These are phyloP conservation scores for Zopfia rhizophila DNA, from an alignment of 2,329 filamentous ascomycete species.

Conservation along the genomic window DNA sequence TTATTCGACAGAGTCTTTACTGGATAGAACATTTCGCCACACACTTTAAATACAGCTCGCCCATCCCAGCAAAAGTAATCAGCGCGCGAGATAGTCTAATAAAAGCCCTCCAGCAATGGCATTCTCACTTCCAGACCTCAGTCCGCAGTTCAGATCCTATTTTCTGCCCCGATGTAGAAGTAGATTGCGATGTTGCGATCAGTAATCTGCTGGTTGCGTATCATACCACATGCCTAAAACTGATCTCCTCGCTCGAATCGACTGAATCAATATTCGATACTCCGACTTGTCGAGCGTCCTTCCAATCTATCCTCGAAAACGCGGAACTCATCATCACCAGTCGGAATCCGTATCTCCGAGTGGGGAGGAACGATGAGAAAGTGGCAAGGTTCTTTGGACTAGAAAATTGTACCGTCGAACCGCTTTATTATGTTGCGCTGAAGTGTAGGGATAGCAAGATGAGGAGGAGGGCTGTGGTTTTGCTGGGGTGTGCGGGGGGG, in stretches of 20 bases:
- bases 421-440: slow-evolving; percentile 5
- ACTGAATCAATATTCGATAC: slow-evolving; percentile 1
- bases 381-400: slow-evolving; percentile 1
- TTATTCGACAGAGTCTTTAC: slow-evolving; percentile 1
- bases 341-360: too few relatives aligned
- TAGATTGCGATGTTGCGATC: too few relatives aligned
- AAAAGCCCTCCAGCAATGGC: not conserved
- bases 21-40: slow-evolving; percentile 8
- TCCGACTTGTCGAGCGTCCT: not conserved
- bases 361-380: too few relatives aligned
- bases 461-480: slow-evolving; percentile 4
- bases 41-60: not conserved
- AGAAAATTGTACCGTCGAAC: slow-evolving; percentile 8
- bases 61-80: too few relatives aligned
- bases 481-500: slow-evolving; percentile 8
- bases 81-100: too few relatives aligned
- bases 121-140: not conserved
- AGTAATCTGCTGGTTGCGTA: slow-evolving; percentile 8
- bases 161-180: too few relatives aligned
- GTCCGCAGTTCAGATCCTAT: not conserved
- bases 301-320: slow-evolving; percentile 2
- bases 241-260: not conserved
- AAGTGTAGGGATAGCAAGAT: slow-evolving; percentile 5
- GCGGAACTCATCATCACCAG: not conserved
- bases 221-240: slow-evolving; percentile 8